Percentiles rank a stretch among this genome's conserved stretches.
Evolutionary conservation across 179 eudicot species (phyloP).

Genomic region (Spergularia azorica): DNA sequence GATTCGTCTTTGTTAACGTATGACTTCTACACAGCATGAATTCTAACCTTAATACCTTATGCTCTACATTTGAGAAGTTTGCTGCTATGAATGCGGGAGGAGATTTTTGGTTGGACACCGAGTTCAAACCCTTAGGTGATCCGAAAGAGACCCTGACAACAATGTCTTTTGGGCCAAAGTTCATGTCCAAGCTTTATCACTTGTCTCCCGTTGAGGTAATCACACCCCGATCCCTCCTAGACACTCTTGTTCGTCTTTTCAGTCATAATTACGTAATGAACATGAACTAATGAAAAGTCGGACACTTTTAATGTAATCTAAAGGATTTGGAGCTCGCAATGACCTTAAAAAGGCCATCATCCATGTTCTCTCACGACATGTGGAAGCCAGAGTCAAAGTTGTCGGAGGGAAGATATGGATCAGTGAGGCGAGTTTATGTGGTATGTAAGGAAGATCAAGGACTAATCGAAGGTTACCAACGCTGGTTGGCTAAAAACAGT

Average conservation of each 20-base stretch:
- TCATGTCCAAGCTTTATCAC: constrained; percentile 37
- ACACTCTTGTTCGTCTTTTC: no score
- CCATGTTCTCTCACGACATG: constrained; percentile 45
- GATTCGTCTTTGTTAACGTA: neutral
- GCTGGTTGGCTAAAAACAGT: constrained; percentile 52
- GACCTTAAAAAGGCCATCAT: constrained; percentile 38
- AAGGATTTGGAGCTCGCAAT: constrained; percentile 50
- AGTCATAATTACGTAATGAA: no score
- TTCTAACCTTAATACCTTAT: neutral
- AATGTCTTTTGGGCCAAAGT: constrained; percentile 46
- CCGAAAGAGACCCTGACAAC: constrained; percentile 35
- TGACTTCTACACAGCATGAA: no score
- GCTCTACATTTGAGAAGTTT: constrained; percentile 5
- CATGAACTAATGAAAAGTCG: no score
- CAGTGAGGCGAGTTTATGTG: constrained; percentile 45
- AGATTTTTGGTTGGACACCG: constrained; percentile 40
- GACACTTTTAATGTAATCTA: neutral
- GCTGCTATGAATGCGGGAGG: constrained; percentile 26
- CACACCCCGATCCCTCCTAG: neutral
- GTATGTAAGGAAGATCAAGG: constrained; percentile 43
- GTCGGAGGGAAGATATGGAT: constrained; percentile 42
- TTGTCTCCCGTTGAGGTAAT: constrained; percentile 48
- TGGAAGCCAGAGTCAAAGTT: constrained; percentile 28
- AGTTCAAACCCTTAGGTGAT: constrained; percentile 35
- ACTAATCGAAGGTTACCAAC: constrained; percentile 37